Conservation (phyloP, 2,329 filamentous ascomycete genomes). For the Aspergillus uvarum region DNA sequence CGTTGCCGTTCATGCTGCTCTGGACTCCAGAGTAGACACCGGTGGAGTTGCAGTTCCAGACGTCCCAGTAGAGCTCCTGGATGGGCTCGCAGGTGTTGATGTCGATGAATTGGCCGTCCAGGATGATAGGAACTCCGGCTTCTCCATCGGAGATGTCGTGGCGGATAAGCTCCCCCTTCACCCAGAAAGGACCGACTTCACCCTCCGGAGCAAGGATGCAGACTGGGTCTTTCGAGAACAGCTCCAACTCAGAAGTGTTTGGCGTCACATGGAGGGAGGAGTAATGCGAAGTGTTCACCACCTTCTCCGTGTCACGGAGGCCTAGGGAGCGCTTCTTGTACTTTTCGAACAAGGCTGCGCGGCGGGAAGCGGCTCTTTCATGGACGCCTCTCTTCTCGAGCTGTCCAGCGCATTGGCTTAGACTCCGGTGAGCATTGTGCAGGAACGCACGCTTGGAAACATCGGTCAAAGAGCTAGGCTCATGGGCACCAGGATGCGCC, state of each 20-base stretch:
- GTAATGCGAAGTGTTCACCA: not conserved
- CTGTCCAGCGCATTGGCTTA: slow-evolving; percentile 11
- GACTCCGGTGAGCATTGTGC: slow-evolving; percentile 3
- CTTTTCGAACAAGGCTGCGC: not conserved
- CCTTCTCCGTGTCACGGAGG: not conserved
- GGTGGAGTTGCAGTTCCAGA: slow-evolving; percentile 40
- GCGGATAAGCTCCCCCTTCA: slow-evolving; percentile 40
- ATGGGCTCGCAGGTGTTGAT: slow-evolving; percentile 43
- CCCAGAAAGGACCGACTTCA: slow-evolving; percentile 50
- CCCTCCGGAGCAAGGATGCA: slow-evolving; percentile 50
- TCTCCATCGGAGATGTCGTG: slow-evolving; percentile 38
- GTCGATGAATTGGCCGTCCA: slow-evolving; percentile 44
- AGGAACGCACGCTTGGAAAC: slow-evolving; percentile 10
- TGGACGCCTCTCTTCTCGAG: slow-evolving; percentile 6
- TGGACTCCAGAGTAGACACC: slow-evolving; percentile 32
- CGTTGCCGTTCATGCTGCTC: slow-evolving; percentile 29
- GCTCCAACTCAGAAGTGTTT: not conserved
- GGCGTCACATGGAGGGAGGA: not conserved
- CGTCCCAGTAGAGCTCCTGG: slow-evolving; percentile 33
- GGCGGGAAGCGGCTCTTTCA: not conserved
- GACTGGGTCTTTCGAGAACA: not conserved
- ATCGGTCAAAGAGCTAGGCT: slow-evolving; percentile 15
- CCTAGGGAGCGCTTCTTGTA: not conserved
- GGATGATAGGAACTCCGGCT: slow-evolving; percentile 36
- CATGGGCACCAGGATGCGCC: slow-evolving; percentile 23